These are phyloP conservation scores for Diaporthe caulivora DNA, from an alignment of 2,329 filamentous ascomycete genomes.

Conservation along the genomic window DNA sequence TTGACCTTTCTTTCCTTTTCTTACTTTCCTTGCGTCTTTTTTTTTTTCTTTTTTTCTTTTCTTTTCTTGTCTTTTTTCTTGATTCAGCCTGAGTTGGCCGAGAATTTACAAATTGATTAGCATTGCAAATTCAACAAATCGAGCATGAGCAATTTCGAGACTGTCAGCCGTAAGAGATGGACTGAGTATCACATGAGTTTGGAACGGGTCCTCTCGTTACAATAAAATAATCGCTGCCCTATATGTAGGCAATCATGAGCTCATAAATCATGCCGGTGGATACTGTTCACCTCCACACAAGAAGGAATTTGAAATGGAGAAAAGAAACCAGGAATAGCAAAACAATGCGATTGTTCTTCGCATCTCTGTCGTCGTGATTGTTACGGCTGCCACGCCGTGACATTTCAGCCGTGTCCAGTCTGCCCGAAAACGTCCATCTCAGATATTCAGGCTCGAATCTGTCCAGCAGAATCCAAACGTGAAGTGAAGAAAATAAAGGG, in stretches of 20 bases:
- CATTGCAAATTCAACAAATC: not conserved
- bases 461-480: not conserved
- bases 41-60: not conserved
- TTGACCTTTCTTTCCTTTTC: too few species aligned
- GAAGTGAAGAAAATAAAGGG: not conserved
- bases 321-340: not conserved
- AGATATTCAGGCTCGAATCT: not conserved
- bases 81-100: too few species aligned
- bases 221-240: not conserved
- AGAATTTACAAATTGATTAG: not conserved
- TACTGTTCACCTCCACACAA: slow-evolving; percentile 17
- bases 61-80: not conserved
- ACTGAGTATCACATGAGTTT: not conserved
- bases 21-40: too few species aligned
- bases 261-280: slow-evolving; percentile 20
- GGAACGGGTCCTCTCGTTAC: not conserved
- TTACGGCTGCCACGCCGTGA: slow-evolving; percentile 5
- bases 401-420: slow-evolving; percentile 13
- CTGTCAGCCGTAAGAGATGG: not conserved
- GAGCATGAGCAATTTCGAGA: not conserved
- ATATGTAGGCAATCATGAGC: not conserved
- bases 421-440: not conserved
- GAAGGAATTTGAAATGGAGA: not conserved
- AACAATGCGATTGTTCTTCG: not conserved
- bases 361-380: slow-evolving; percentile 19